Evolutionary conservation across 768 basidiomycete genomes (phyloP).

Genomic region (Tulasnella sp.): DNA sequence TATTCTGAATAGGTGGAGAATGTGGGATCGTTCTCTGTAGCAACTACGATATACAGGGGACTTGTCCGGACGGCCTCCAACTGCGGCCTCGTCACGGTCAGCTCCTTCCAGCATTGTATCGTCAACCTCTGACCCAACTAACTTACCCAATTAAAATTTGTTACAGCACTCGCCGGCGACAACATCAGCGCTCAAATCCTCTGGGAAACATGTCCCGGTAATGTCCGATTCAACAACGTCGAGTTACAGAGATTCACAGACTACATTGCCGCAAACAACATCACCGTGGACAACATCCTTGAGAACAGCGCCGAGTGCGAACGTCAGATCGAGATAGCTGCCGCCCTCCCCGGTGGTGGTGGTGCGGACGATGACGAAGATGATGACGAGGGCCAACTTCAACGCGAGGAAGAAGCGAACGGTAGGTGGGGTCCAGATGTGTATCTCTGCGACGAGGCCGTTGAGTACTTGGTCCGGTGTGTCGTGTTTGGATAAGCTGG

Average conservation of each 20-base stretch:
- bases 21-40: constrained; percentile 8
- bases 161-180: constrained; percentile 3
- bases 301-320: neutral
- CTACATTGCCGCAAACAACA: neutral
- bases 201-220: neutral
- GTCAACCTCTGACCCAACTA: neutral
- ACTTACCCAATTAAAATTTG: neutral
- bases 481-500: neutral
- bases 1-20: neutral
- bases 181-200: neutral
- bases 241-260: neutral
- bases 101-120: neutral
- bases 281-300: constrained; percentile 1
- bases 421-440: neutral
- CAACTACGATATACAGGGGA: constrained; percentile 5
- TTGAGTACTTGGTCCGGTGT: neutral
- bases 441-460: constrained; percentile 7
- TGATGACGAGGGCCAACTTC: neutral
- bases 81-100: constrained; percentile 5
- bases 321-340: neutral
- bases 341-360: neutral
- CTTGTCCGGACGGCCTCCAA: constrained; percentile 4
- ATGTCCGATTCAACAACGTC: neutral
- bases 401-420: neutral
- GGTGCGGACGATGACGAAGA: neutral